These are phyloP conservation scores for Ganoderma lucidum DNA, from an alignment of 1,284 basidiomycete genomes.

Conservation along the genomic window DNA sequence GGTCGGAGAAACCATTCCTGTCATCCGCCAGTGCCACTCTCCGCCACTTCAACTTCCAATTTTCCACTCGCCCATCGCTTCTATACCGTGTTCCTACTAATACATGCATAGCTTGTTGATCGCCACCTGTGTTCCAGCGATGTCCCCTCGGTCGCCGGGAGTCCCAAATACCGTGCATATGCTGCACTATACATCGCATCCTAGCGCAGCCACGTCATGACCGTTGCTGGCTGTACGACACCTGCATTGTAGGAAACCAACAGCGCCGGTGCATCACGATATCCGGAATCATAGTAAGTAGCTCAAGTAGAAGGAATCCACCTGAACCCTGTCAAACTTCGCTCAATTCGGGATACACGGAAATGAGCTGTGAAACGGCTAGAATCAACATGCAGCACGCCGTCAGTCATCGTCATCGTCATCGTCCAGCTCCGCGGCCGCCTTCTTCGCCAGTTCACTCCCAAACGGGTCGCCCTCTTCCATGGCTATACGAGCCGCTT, in stretches of 20 bases:
- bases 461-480: constrained; percentile 75
- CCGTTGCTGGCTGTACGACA: constrained; percentile 10
- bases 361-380: constrained; percentile 1
- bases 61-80: not conserved
- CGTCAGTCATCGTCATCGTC: constrained; percentile 40
- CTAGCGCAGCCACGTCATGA: constrained; percentile 6
- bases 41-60: not conserved
- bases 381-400: not conserved
- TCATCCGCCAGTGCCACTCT: constrained; percentile 18
- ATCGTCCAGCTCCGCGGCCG: constrained; percentile 59
- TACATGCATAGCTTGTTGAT: not conserved
- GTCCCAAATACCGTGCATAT: not conserved
- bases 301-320: not conserved
- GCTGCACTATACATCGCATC: constrained; percentile 2
- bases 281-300: constrained; percentile 7
- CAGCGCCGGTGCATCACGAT: not conserved
- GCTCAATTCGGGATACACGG: not conserved
- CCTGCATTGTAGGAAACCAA: constrained; percentile 5
- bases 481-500: constrained; percentile 57
- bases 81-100: not conserved
- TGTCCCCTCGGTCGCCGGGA: not conserved
- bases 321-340: constrained; percentile 6
- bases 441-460: constrained; percentile 50
- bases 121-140: not conserved
- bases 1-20: constrained; percentile 18